Base-by-base conservation (phyloP, 2,329 filamentous ascomycete species). In the Clarireedia sp. region DNA sequence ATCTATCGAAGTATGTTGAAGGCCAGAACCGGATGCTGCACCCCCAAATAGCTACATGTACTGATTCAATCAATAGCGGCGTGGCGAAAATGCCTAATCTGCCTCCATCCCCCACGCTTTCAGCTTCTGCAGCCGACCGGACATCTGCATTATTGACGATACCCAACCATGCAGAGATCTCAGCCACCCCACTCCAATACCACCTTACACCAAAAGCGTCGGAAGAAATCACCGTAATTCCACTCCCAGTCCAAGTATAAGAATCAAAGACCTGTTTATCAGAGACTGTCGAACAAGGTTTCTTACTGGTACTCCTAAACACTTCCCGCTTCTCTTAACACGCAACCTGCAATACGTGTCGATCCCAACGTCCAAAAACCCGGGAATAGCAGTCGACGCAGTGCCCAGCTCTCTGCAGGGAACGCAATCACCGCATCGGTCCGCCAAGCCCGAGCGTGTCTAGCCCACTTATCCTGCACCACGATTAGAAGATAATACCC, bases 1-100 rank as follows among this genome's bases (percentile, higher is more conserved):
- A 46, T 51, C 40, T 59, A 44, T 52, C 33, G 21, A 56, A 47
- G 46, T 44, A 52, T 43, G 52, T 49, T 54, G 36, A 40, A 29
- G 23, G 49, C 10, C 29, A 24, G 21, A 26, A 21, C 37, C 50
- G 17, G 36, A 37, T 17, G 14, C 45, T 17, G 23, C 29, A 19
- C 24, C 45, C 23, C 33, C n/a, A 50, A 36, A 41, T 41, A 7
- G 48, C 24, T 19, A 37, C 10, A 49, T 33, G 21, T 54, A n/a
- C 45, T 54, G 33, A 49, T 54, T 36, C 24, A 17, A 24, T 52
- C 38, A 19, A 57, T 55, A 53, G 51, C 53, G 49, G 48, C 33
- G 50, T 54, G 24, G 33, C 40, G n/a, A 43, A 19, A 36, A 48
- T 54, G 26, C 52, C 52, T 12, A 24, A 21, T 2, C 38, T 36